Evolutionary conservation across 1,284 basidiomycete species (phyloP).

Genomic region (Pseudozyma flocculosa): DNA sequence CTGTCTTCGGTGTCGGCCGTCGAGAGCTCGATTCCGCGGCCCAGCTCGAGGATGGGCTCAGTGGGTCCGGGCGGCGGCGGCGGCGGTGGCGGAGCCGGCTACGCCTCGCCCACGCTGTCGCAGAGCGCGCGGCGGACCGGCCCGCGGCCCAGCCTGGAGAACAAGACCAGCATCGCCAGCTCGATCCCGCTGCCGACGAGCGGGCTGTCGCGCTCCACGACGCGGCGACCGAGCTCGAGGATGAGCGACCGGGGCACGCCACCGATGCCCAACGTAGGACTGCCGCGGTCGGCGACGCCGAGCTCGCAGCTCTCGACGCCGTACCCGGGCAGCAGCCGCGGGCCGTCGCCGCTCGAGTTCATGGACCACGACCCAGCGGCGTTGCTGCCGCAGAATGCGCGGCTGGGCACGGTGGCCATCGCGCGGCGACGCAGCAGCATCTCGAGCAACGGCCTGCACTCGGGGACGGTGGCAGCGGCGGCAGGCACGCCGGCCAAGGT

Average conservation of each 20-base stretch:
- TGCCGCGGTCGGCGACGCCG: slow-evolving; percentile 28
- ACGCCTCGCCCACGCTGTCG: slow-evolving; percentile 13
- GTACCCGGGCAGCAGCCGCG: slow-evolving; percentile 8
- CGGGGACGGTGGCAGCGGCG: too few species aligned
- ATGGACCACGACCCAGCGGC: slow-evolving; percentile 46
- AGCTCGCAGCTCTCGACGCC: slow-evolving; percentile 3
- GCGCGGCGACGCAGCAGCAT: slow-evolving; percentile 25
- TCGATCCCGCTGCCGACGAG: slow-evolving; percentile 46
- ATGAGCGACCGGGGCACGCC: slow-evolving; percentile 28
- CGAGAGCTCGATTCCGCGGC: slow-evolving; percentile 50
- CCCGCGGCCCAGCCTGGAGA: slow-evolving; percentile 23
- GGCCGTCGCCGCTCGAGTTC: slow-evolving; percentile 32
- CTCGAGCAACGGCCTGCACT: slow-evolving; percentile 6
- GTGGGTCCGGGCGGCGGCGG: slow-evolving; percentile 12
- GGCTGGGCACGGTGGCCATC: slow-evolving; percentile 14
- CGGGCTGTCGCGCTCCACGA: slow-evolving; percentile 12
- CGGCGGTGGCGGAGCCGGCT: slow-evolving; percentile 3
- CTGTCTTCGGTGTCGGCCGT: slow-evolving; percentile 16
- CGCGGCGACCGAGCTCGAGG: slow-evolving; percentile 29
- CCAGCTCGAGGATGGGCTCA: slow-evolving; percentile 41
- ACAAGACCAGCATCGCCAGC: slow-evolving; percentile 33
- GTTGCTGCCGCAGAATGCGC: slow-evolving; percentile 26
- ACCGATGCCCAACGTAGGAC: slow-evolving; percentile 21
- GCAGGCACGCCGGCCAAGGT: slow-evolving; percentile 26
- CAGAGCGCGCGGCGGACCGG: slow-evolving; percentile 2